These are phyloP conservation scores for Scalesia atractyloides DNA, from an alignment of 129 eudicot species.

Conservation along the genomic window DNA sequence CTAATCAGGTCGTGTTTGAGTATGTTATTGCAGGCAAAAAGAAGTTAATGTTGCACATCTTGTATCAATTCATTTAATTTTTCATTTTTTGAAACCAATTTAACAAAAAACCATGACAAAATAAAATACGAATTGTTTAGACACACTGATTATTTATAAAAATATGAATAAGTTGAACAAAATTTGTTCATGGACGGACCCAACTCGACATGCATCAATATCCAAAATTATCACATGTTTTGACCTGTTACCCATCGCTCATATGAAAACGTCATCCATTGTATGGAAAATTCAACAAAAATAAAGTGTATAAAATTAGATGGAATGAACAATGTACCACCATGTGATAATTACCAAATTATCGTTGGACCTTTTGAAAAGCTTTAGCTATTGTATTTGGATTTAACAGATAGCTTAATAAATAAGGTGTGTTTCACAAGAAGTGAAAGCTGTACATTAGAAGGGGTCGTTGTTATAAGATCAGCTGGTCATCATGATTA, in stretches of 20 bases:
- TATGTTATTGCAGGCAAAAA: too few species aligned
- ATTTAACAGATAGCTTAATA: constrained; percentile 5
- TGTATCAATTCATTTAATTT: neutral
- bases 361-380: neutral
- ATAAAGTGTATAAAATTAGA: neutral
- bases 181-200: too few species aligned
- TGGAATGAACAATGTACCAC: constrained; percentile 1
- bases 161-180: neutral
- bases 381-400: constrained; percentile 1
- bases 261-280: neutral
- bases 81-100: neutral
- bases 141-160: neutral
- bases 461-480: constrained; percentile 36
- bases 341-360: neutral
- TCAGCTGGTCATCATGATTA: constrained; percentile 44
- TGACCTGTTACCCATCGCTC: too few species aligned
- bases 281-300: neutral
- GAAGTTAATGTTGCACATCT: neutral
- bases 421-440: constrained; percentile 24
- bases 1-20: too few species aligned
- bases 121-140: neutral
- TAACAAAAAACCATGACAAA: neutral
- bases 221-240: too few species aligned
- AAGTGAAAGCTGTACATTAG: constrained; percentile 30
- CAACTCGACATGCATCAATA: too few species aligned